phyloP scores from a whole-genome alignment of 2,329 filamentous ascomycete species.

The Teratosphaeria gauchensis region DNA sequence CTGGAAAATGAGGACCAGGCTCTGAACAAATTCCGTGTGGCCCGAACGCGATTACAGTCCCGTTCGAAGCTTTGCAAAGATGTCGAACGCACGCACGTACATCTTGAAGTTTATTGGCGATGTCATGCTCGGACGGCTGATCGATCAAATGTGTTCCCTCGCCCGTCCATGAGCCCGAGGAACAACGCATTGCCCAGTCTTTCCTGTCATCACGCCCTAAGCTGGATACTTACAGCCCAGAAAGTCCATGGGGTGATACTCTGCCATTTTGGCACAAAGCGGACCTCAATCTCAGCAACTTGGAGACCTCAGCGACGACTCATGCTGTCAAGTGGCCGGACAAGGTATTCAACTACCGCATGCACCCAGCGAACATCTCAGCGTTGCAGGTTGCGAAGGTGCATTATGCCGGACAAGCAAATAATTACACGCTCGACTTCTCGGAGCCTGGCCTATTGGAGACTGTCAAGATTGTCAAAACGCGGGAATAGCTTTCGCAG shows the following conservation, averaged over 20 bases:
- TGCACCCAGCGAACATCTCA: constrained; percentile 29
- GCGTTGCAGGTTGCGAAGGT: constrained; percentile 24
- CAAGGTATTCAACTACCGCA: constrained; percentile 33
- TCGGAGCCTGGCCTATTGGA: constrained; percentile 25
- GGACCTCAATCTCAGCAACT: constrained; percentile 31
- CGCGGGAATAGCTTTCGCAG: constrained; percentile 22
- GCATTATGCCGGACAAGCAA: constrained; percentile 29
- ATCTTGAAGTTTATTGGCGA: constrained; percentile 22
- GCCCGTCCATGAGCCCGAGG: constrained; percentile 20
- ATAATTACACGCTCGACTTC: constrained; percentile 34
- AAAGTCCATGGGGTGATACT: constrained; percentile 28
- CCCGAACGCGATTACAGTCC: background rate
- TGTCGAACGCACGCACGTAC: background rate
- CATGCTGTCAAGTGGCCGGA: constrained; percentile 25
- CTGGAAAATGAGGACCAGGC: background rate
- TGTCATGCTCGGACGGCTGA: constrained; percentile 34
- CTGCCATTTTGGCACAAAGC: constrained; percentile 24
- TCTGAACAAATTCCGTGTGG: background rate
- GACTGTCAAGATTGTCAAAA: constrained; percentile 23
- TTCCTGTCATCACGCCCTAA: constrained; percentile 9
- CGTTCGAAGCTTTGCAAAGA: background rate
- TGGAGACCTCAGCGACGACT: constrained; percentile 31
- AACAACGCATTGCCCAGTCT: constrained; percentile 14
- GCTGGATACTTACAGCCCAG: constrained; percentile 17
- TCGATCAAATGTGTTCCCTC: constrained; percentile 31